phyloP scores from a whole-genome alignment of 1,284 basidiomycete species.

The Malassezia sp. region DNA sequence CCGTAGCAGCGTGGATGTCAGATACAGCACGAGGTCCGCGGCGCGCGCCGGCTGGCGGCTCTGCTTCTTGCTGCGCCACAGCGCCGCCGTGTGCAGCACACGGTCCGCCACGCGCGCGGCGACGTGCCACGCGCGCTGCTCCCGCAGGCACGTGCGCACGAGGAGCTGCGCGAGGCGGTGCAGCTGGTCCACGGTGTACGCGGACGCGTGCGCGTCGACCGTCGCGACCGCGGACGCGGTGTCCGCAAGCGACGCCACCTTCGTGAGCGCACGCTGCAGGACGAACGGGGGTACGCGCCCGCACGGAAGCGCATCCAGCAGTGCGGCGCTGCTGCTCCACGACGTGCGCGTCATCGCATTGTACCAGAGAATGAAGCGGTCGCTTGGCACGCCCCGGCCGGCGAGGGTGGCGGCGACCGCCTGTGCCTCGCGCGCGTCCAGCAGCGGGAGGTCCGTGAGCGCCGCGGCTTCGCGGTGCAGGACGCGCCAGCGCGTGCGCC shows the following conservation, averaged over 20 bases:
- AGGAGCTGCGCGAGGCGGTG: slow-evolving; percentile 3
- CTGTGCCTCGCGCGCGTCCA: background rate
- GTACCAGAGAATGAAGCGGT: slow-evolving; percentile 12
- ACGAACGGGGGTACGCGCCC: slow-evolving; percentile 11
- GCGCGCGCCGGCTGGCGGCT: slow-evolving; percentile 1
- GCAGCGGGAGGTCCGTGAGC: slow-evolving; percentile 7
- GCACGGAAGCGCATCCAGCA: background rate
- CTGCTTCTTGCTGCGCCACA: background rate
- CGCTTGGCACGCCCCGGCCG: background rate
- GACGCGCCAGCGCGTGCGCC: background rate
- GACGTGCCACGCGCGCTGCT: slow-evolving; percentile 5
- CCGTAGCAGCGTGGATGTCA: background rate
- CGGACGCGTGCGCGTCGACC: background rate
- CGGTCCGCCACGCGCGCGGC: background rate
- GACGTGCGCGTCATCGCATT: slow-evolving; percentile 9
- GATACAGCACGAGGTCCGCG: slow-evolving; percentile 1
- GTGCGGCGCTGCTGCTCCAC: slow-evolving; percentile 1
- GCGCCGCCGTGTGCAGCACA: background rate
- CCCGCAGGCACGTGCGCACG: background rate
- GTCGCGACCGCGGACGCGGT: slow-evolving; percentile 5
- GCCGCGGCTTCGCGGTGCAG: background rate
- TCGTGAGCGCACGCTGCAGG: slow-evolving; percentile 11
- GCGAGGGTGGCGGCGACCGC: background rate
- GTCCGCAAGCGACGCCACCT: background rate
- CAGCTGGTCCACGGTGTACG: background rate